Evolutionary conservation across 768 basidiomycete genomes (phyloP).

Genomic region (Boletus pseudo-olivaceus): DNA sequence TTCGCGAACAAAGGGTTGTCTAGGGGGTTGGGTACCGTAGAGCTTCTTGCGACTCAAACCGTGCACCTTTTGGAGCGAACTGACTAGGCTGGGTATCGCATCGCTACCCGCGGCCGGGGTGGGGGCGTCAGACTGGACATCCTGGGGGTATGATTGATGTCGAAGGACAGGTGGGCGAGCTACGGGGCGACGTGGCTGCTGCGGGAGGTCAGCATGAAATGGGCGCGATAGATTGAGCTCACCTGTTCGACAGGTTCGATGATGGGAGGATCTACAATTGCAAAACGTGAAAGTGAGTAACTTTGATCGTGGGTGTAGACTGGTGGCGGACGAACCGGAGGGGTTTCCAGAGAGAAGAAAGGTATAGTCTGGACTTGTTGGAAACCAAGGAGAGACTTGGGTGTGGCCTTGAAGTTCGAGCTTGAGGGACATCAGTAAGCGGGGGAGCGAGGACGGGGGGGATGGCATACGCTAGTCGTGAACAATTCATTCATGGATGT

Average conservation of each 20-base stretch:
- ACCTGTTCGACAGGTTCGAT: constrained; percentile 15
- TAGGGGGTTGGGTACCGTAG: constrained; percentile 49
- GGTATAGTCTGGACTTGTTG: constrained; percentile 34
- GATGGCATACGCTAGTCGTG: constrained; percentile 39
- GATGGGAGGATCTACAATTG: constrained; percentile 11
- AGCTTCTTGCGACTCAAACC: constrained; percentile 70
- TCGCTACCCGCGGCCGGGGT: constrained; percentile 17
- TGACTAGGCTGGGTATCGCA: constrained; percentile 50
- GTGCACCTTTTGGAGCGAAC: constrained; percentile 61
- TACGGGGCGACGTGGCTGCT: not conserved
- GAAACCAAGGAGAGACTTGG: constrained; percentile 38
- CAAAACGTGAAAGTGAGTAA: not conserved
- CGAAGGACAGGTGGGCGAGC: constrained; percentile 23
- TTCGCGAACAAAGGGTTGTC: constrained; percentile 53
- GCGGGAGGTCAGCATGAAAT: constrained; percentile 9
- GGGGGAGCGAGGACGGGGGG: not conserved
- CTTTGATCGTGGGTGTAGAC: not conserved
- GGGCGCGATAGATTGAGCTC: not conserved
- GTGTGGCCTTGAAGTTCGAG: constrained; percentile 25
- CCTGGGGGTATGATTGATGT: constrained; percentile 30
- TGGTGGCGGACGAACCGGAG: constrained; percentile 11
- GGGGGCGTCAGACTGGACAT: constrained; percentile 17
- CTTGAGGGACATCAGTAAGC: constrained; percentile 10
- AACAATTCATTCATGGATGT: constrained; percentile 45
- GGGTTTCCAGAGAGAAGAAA: constrained; percentile 45